phyloP scores from a whole-genome alignment of 2,329 filamentous ascomycete genomes.

The Podosphaera fusca region DNA sequence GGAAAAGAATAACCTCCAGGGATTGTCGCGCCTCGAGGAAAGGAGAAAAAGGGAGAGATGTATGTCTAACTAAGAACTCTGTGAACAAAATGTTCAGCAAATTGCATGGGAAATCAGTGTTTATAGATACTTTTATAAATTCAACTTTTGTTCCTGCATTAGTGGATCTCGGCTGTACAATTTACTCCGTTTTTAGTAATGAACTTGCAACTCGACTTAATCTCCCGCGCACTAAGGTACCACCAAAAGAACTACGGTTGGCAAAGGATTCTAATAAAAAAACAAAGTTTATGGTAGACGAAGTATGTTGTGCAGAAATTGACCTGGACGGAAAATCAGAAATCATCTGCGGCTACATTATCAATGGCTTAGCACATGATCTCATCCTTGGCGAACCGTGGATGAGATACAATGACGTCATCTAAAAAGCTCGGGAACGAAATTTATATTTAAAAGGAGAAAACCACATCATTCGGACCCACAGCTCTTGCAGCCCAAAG shows the following conservation, averaged over 20 bases:
- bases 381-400: too few species aligned
- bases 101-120: too few species aligned
- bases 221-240: neutral
- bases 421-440: neutral
- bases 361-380: neutral
- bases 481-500: neutral
- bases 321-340: neutral
- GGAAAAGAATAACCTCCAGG: too few species aligned
- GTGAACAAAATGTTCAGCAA: too few species aligned
- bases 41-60: too few species aligned
- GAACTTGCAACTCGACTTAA: neutral
- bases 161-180: neutral
- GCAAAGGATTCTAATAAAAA: too few species aligned
- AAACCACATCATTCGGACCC: neutral
- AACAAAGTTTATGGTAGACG: neutral
- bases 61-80: too few species aligned
- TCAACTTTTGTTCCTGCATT: too few species aligned
- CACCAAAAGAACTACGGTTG: neutral
- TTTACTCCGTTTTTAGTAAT: neutral
- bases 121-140: neutral
- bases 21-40: too few species aligned
- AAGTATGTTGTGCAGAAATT: neutral
- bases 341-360: neutral
- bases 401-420: too few species aligned
- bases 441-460: neutral